Conservation (phyloP, 2,329 filamentous ascomycete species). For the Ascochyta clinopodiicola region DNA sequence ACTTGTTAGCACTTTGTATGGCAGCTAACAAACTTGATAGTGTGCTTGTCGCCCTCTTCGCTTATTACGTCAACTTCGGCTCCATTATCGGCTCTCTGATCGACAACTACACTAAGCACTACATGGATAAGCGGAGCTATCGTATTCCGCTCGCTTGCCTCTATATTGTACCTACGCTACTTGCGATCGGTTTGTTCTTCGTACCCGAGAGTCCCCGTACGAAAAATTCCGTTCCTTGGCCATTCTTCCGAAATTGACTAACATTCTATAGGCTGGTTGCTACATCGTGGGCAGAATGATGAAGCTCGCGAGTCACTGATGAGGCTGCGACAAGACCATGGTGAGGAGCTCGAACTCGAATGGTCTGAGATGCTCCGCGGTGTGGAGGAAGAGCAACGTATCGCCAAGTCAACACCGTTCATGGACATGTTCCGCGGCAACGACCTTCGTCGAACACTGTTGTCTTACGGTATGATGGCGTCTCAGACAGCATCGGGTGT, state of each 20-base stretch:
- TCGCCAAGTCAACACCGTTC: constrained; percentile 59
- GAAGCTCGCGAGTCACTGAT: constrained; percentile 26
- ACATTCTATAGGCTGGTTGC: constrained; percentile 44
- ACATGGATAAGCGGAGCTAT: constrained; percentile 37
- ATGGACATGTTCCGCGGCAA: constrained; percentile 58
- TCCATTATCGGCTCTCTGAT: constrained; percentile 54
- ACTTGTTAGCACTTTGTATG: background rate
- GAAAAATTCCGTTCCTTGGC: no score
- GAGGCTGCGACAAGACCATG: constrained; percentile 25
- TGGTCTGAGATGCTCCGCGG: constrained; percentile 37
- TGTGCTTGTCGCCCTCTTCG: constrained; percentile 53
- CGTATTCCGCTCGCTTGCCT: constrained; percentile 60
- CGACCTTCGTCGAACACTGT: constrained; percentile 57
- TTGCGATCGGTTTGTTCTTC: constrained; percentile 47
- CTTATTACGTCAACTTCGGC: constrained; percentile 58
- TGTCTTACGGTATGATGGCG: constrained; percentile 58
- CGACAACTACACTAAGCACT: constrained; percentile 37
- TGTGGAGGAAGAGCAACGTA: constrained; percentile 41
- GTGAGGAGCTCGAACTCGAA: constrained; percentile 31
- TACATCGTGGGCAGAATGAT: constrained; percentile 25
- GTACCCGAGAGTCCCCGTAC: constrained; percentile 45
- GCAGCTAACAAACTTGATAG: constrained; percentile 25
- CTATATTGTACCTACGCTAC: constrained; percentile 58
- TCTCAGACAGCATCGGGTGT: constrained; percentile 55
- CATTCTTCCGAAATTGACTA: background rate